phyloP scores from a whole-genome alignment of 176 grass and related monocot genomes.

The Oropetium thomaeum region DNA sequence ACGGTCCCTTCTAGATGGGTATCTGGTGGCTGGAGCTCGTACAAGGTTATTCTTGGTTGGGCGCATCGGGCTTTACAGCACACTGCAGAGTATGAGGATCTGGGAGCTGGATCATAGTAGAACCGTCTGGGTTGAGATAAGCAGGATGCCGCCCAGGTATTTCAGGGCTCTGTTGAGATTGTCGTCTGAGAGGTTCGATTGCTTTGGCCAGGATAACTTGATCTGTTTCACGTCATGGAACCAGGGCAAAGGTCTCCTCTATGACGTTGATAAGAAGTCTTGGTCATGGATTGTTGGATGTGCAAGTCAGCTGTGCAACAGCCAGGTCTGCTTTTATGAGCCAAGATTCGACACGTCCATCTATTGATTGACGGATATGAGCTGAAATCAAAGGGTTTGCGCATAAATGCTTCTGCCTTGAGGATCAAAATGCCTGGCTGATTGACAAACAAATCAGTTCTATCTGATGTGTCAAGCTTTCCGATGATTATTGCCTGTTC shows the following conservation, averaged over 20 bases:
- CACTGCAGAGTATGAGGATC: slow-evolving; percentile 89
- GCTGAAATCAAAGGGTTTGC: not conserved
- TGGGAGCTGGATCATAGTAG: slow-evolving; percentile 96
- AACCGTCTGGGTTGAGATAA: slow-evolving; percentile 82
- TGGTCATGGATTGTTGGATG: slow-evolving; percentile 93
- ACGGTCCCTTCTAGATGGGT: slow-evolving; percentile 87
- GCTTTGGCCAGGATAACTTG: slow-evolving; percentile 96
- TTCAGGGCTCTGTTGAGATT: slow-evolving; percentile 80
- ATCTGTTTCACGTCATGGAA: slow-evolving; percentile 99
- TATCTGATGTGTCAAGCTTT: not conserved
- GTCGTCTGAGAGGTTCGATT: slow-evolving; percentile 94
- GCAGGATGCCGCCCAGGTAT: slow-evolving; percentile 91
- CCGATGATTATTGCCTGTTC: not conserved
- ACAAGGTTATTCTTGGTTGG: slow-evolving; percentile 80
- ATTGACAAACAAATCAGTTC: not conserved
- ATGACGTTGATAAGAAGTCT: slow-evolving; percentile 82
- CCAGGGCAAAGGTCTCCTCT: slow-evolving; percentile 91
- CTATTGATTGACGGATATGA: slow-evolving; percentile 33
- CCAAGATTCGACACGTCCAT: slow-evolving; percentile 78
- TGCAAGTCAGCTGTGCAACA: slow-evolving; percentile 85
- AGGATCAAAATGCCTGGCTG: slow-evolving; percentile 7
- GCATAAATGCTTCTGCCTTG: slow-evolving; percentile 21
- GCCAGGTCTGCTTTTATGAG: slow-evolving; percentile 90
- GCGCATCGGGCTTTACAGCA: slow-evolving; percentile 90
- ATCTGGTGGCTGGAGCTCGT: slow-evolving; percentile 77